A percentile compares a stretch with the other conserved stretches of the same genome.
These are phyloP conservation scores for Aureobasidium zeae DNA, from an alignment of 2,329 filamentous ascomycete genomes.

Conservation along the genomic window DNA sequence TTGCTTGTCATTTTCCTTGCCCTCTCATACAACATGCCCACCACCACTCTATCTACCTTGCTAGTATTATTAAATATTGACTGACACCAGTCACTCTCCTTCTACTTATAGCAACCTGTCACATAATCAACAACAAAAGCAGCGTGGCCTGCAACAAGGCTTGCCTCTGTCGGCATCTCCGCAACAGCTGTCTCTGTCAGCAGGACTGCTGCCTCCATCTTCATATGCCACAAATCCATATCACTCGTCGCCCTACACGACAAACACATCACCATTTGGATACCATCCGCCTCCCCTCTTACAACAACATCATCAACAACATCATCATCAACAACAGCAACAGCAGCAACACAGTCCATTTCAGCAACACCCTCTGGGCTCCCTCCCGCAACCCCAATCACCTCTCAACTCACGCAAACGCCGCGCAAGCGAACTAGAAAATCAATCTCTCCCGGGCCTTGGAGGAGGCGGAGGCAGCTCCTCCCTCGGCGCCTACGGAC, in stretches of 20 bases:
- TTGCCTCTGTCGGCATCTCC: conserved; percentile 8
- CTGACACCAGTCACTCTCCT: conserved; percentile 4
- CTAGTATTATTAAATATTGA: too few relatives aligned
- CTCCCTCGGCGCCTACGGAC: conserved; percentile 24
- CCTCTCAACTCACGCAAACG: conserved; percentile 30
- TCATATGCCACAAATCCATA: conserved; percentile 15
- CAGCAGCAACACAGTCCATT: conserved; percentile 27
- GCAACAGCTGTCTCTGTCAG: conserved; percentile 9
- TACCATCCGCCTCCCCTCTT: conserved; percentile 17
- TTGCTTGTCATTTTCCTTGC: not conserved
- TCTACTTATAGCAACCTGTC: conserved; percentile 9
- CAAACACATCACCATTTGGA: conserved; percentile 23
- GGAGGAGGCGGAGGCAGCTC: too few relatives aligned
- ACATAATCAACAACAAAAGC: conserved; percentile 13
- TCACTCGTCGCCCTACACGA: conserved; percentile 32
- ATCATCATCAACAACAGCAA: conserved; percentile 18
- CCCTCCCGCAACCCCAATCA: conserved; percentile 24
- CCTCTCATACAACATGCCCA: not conserved
- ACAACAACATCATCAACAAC: conserved; percentile 19
- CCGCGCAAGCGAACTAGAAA: conserved; percentile 28
- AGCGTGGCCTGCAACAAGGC: conserved; percentile 13
- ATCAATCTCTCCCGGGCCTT: conserved; percentile 22
- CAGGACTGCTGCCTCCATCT: conserved; percentile 10
- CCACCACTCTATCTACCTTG: too few relatives aligned
- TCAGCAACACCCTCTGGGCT: conserved; percentile 36